Base-by-base conservation (phyloP, 495 filamentous ascomycete species). In the Annulohypoxylon maeteangense region DNA sequence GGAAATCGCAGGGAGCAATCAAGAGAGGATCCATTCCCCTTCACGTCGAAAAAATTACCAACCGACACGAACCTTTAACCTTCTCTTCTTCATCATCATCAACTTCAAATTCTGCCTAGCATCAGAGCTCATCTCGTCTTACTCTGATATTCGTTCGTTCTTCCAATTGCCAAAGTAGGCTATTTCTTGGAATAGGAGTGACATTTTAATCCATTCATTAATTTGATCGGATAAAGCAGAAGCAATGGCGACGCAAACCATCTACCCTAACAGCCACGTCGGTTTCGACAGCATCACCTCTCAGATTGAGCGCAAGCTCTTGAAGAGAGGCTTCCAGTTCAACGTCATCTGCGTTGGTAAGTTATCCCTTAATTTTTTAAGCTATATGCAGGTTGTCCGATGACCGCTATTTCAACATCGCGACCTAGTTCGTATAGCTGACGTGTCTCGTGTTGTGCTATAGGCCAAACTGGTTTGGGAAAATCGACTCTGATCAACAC, bases 241-340 rank as follows among this genome's bases (percentile, higher is more conserved):
- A 74, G 65, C 67, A 80, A 87, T 86, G 84, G 82, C 81, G 69
- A 74, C 82, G 58, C 77, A 81, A 63, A 85, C 83, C 67, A 83
- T 98, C 75, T 97, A 93, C 80, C 95, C 95, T 76, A 89, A 93
- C 78, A 95, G 90, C 89, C 95, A 98, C 87, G 95, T 98, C 83
- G 94, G 96, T 88, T 97, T 98, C 85, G 94, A 99, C 86, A 98
- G 95, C 84, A 98, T 98, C 83, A 97, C 94, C 64, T 92, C 90
- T 36, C 94, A 98, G 85, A 98, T 98, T 75, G 95, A 99, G 88
- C 90, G 92, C 83, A 99, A 99, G 90, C 92, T 99, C 74, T 84
- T 99, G 81, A 99, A 99, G 88, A 94, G 95, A 80, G 95, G 95
- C 74, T 99, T 99, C 82, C 95, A 99, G 82, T 99, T 99, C 88